A percentile compares a stretch with the other conserved stretches of the same genome.
phyloP scores from a whole-genome alignment of 2,329 filamentous ascomycete species.

The Penicillium rolfsii region DNA sequence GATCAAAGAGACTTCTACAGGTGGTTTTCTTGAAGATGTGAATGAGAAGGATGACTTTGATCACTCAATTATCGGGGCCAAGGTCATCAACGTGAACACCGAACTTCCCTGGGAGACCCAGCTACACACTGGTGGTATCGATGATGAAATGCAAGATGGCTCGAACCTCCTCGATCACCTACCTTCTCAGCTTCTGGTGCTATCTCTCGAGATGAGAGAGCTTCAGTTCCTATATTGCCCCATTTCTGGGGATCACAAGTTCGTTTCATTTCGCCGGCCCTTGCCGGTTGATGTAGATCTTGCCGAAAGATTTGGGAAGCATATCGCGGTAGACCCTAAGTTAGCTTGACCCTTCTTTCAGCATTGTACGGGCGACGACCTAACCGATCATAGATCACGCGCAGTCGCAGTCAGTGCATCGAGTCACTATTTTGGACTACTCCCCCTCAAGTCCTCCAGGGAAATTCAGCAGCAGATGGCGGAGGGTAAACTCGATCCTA shows the following conservation, averaged over 20 bases:
- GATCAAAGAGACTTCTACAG: slow-evolving; percentile 70
- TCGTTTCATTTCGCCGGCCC: slow-evolving; percentile 63
- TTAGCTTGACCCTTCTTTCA: slow-evolving; percentile 46
- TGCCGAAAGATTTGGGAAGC: slow-evolving; percentile 61
- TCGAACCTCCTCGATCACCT: slow-evolving; percentile 38
- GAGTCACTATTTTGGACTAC: slow-evolving; percentile 72
- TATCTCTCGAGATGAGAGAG: slow-evolving; percentile 74
- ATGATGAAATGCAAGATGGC: slow-evolving; percentile 11
- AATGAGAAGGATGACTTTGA: slow-evolving; percentile 78
- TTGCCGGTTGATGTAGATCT: slow-evolving; percentile 60
- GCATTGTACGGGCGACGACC: slow-evolving; percentile 17
- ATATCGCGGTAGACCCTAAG: slow-evolving; percentile 78
- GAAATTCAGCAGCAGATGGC: slow-evolving; percentile 57
- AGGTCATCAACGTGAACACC: slow-evolving; percentile 67
- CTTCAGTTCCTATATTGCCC: slow-evolving; percentile 75
- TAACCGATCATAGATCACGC: slow-evolving; percentile 47
- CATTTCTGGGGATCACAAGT: slow-evolving; percentile 55
- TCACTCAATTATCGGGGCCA: slow-evolving; percentile 75
- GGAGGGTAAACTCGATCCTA: slow-evolving; percentile 57
- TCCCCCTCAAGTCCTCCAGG: slow-evolving; percentile 65
- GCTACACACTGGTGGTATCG: slow-evolving; percentile 29
- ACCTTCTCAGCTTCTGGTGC: slow-evolving; percentile 78
- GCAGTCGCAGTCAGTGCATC: slow-evolving; percentile 70
- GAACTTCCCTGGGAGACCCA: slow-evolving; percentile 43
- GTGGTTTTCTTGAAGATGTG: slow-evolving; percentile 73